Evolutionary conservation across 176 grass and related monocot species (phyloP), one percentile per base, ranked within the genome.

Genomic region (Bolboschoenus planiculmis): DNA sequence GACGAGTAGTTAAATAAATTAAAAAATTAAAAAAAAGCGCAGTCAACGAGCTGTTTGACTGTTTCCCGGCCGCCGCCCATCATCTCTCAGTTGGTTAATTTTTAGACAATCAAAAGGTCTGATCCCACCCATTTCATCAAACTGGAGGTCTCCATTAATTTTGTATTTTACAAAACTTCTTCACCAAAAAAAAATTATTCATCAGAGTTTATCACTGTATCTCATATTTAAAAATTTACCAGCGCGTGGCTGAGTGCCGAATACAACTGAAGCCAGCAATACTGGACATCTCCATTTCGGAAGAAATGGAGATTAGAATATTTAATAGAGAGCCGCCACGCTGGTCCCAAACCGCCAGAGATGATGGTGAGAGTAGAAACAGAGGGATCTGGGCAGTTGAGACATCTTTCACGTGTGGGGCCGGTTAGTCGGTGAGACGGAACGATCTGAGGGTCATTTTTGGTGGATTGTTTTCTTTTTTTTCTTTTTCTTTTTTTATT

Each of bases 31-130:
- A n/a, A n/a, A n/a, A n/a, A n/a, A n/a, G n/a, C 62, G 74, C 78
- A 90, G 95, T 90, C 92, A 87, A 87, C 90, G 85, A 91, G 62
- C 53, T 61, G 26, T 91, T 91, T 98, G 95, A 95, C 95, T 87
- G 89, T 86, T 81, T 87, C 70, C 76, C 73, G 47, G 73, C 80
- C 65, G 76, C 86, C 90, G 85, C 88, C 85, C 79, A 23, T 85
- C 90, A 82, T 89, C 84, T 24, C 35, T 26, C 21, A 43, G 31
- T 59, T 51, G 20, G 46, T 60, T 81, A 58, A 81, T 43, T 60
- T n/a, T 80, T 43, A 80, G 50, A 60, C 51, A 47, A 78, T 48
- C 43, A n/a, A 16, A 7, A 54, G 6, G 7, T 15, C 13, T 48
- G 10, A 37, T 57, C 8, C 31, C 18, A 13, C 54, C 34, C 31